Percentiles rank a stretch among this genome's conserved stretches.
These are phyloP conservation scores for Psophocarpus tetragonolobus DNA, from an alignment of 306 rosid genomes.

Conservation along the genomic window DNA sequence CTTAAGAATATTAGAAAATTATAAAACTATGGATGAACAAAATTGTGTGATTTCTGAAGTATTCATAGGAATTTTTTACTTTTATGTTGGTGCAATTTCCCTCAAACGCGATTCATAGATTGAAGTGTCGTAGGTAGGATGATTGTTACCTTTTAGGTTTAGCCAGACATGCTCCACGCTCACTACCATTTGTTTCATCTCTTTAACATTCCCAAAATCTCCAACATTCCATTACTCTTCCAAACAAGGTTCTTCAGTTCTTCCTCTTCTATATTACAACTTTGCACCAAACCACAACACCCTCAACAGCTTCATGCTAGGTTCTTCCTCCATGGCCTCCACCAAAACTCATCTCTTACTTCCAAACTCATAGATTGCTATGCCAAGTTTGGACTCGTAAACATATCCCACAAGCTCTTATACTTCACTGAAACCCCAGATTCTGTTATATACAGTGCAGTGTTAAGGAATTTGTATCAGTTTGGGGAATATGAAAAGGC, in stretches of 20 bases:
- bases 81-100: too few relatives aligned
- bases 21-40: too few relatives aligned
- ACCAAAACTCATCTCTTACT: conserved; percentile 63
- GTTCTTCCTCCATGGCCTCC: conserved; percentile 69
- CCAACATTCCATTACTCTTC: conserved; percentile 33
- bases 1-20: too few relatives aligned
- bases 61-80: too few relatives aligned
- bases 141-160: neutral
- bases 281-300: conserved; percentile 60
- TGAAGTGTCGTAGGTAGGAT: neutral
- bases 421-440: conserved; percentile 42
- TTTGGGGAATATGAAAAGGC: conserved; percentile 48
- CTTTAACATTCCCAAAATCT: conserved; percentile 29
- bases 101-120: too few relatives aligned
- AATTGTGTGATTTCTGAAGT: too few relatives aligned
- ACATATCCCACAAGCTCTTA: conserved; percentile 50
- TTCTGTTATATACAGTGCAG: conserved; percentile 43
- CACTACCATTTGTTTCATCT: conserved; percentile 31
- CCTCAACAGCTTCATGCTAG: conserved; percentile 69
- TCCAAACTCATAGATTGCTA: conserved; percentile 60
- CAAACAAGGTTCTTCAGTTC: conserved; percentile 50
- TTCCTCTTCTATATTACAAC: conserved; percentile 50
- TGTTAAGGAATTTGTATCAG: conserved; percentile 43
- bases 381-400: conserved; percentile 54
- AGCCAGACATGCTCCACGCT: conserved; percentile 35